Base-by-base conservation (phyloP, 2,329 filamentous ascomycete genomes). In the Pyricularia sp. region DNA sequence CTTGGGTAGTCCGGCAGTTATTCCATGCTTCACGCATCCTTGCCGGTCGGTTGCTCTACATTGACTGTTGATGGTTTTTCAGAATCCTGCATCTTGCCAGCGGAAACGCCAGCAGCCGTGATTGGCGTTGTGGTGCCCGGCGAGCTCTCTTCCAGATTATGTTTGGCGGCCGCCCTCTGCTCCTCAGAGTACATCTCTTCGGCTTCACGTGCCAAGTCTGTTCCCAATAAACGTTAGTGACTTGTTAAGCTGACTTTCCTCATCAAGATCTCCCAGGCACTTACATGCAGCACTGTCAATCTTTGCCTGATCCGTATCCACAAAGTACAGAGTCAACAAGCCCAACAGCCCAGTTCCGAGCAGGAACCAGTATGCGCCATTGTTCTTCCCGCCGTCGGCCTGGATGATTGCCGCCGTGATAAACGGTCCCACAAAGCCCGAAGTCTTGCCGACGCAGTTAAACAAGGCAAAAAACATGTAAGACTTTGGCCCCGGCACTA, bases 161-260 rank as follows among this genome's bases (percentile, higher is more conserved):
- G 79, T 64, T 84, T 84, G 31, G 84, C 81, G 44, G 80, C 78
- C 22, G 83, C 81, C 67, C 90, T 86, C 68, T 88, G 84, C 16
- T 78, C 79, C 65, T 84, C 78, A 2, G 85, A 86, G 65, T 85
- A 83, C 30, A 84, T 76, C 70, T 88, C 81, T 65, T 90, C 86
- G 3, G 86, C 84, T 69, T 87, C 68, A 9, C 68, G 66, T 65
- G 67, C 68, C 5, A 69, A 64, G 28, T 69, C 62, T 63, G 16
- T n/a, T 31, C 28, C 10, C 10, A 33, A 19, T 2, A 30, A 61
- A 60, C 4, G 26, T 33, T 5, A 62, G 31, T 28, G 24, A 26
- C 24, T 30, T 10, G 10, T 13, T 19, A 8, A 49, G 40, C 40
- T 19, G 6, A n/a, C 1, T 49, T 49, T n/a, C 40, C 19, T n/a